Percentiles rank a stretch among this genome's conserved stretches.
Evolutionary conservation across 345 rosid species (phyloP).

Genomic region (Populus nigra): DNA sequence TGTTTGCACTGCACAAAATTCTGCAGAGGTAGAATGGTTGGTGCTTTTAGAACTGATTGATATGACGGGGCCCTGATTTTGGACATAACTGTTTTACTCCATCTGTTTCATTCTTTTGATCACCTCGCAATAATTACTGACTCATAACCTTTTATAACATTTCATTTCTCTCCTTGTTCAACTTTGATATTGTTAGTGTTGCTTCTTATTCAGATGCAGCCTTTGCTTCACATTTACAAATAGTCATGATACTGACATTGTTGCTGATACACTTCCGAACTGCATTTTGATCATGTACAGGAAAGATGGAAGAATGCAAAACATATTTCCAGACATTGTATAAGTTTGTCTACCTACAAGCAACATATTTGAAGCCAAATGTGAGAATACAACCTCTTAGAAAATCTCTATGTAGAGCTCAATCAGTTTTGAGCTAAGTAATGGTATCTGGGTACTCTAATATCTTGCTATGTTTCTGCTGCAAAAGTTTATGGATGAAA

Average conservation of each 20-base stretch:
- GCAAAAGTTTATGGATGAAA: not conserved
- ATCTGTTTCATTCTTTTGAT: not conserved
- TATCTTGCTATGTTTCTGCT: not conserved
- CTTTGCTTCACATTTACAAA: constrained; percentile 11
- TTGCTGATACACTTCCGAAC: constrained; percentile 21
- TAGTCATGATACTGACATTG: not conserved
- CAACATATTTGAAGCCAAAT: constrained; percentile 84
- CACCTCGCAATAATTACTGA: not conserved
- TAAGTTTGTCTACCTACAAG: constrained; percentile 82
- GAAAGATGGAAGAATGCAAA: constrained; percentile 67
- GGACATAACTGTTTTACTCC: not conserved
- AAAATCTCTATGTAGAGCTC: constrained; percentile 10
- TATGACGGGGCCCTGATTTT: not conserved
- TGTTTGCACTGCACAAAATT: not conserved
- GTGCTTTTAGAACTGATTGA: not conserved
- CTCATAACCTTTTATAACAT: not conserved
- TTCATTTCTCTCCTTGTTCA: not conserved
- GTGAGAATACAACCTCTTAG: constrained; percentile 42
- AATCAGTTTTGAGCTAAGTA: constrained; percentile 8
- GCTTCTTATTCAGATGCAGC: constrained; percentile 11
- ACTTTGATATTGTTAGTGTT: not conserved
- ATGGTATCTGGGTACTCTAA: not conserved
- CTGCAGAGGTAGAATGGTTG: not conserved
- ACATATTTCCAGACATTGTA: constrained; percentile 56
- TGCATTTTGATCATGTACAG: constrained; percentile 38